Percentiles rank a stretch among this genome's conserved stretches.
These are phyloP conservation scores for Setaria viridis DNA, from an alignment of 202 grass and related monocot species.

Conservation along the genomic window DNA sequence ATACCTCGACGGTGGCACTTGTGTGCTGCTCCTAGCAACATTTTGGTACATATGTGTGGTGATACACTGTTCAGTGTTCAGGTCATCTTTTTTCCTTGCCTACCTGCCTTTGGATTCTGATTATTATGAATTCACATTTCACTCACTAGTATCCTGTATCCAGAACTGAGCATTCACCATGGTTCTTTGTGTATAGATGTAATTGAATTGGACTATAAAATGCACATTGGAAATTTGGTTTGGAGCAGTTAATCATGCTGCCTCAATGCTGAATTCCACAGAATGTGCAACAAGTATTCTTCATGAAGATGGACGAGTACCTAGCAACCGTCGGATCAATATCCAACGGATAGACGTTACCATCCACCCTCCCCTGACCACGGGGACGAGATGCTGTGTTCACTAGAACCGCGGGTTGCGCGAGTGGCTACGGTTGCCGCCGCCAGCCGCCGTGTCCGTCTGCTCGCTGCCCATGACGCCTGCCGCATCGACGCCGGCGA, in stretches of 20 bases:
- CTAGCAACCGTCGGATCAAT: background rate
- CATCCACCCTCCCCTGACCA: too few species aligned
- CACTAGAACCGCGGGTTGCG: background rate
- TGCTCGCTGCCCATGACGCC: background rate
- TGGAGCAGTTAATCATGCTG: background rate
- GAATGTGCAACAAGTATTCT: background rate
- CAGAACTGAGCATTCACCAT: background rate
- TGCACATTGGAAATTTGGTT: background rate
- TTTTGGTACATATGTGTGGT: constrained; percentile 60
- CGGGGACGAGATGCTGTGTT: background rate
- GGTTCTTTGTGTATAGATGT: background rate
- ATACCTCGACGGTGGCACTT: constrained; percentile 21
- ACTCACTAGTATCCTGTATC: background rate
- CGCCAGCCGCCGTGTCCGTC: background rate
- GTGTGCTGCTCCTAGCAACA: constrained; percentile 36
- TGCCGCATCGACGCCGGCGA: constrained; percentile 10
- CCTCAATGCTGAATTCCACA: background rate
- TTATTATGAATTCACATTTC: constrained; percentile 1
- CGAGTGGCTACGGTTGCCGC: constrained; percentile 38
- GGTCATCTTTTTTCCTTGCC: constrained; percentile 12
- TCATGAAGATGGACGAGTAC: background rate
- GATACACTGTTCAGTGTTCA: constrained; percentile 39
- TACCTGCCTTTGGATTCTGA: constrained; percentile 14
- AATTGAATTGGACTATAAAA: background rate
- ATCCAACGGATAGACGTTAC: background rate